Base-by-base conservation (phyloP, 2,329 filamentous ascomycete genomes). In the Alternaria solani region DNA sequence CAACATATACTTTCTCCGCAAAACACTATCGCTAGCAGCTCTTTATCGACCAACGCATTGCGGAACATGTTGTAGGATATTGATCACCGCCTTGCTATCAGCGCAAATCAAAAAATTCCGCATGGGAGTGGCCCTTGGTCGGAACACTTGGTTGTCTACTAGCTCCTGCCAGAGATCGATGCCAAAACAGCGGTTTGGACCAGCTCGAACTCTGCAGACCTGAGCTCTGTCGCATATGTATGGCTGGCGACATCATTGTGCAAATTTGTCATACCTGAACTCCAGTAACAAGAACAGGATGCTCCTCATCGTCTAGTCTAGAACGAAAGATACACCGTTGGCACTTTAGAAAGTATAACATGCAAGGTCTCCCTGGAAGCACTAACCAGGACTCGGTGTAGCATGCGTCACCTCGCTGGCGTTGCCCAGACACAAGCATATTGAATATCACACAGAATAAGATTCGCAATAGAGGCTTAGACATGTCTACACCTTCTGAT, bases 1-100 rank as follows among this genome's bases (percentile, higher is more conserved):
- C 39, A 18, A 53, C 36, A 34, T 20, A 20, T 36, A 34, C 39
- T 7, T 53, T 23, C 51, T 53, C 49, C 51, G 18, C 51, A 53
- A 3, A 25, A 38, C 30, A 36, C n/a, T 20, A 9, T 49, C 14
- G 8, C 23, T 23, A 38, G 25, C 46, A 38, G 20, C 46, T n/a
- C 14, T 38, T 26, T 30, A 38, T 49, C 7, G 20, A 49, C 23
- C 30, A 48, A 25, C 30, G 3, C 12, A 12, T 36, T 36, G 30
- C 8, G 46, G 16, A 36, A 14, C 6, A 14, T 8, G 18, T 36
- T 5, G 20, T 25, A 11, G 5, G 5, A 12, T 14, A 14, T 42
- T 18, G 9, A 23, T 9, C 20, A 30, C 18, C 32, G 12, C 23
- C 14, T 34, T 48, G 18, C 46, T 23, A 14, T 11, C 5, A 32